phyloP scores from a whole-genome alignment of 2,329 filamentous ascomycete species.

The Anthostomella pinea region DNA sequence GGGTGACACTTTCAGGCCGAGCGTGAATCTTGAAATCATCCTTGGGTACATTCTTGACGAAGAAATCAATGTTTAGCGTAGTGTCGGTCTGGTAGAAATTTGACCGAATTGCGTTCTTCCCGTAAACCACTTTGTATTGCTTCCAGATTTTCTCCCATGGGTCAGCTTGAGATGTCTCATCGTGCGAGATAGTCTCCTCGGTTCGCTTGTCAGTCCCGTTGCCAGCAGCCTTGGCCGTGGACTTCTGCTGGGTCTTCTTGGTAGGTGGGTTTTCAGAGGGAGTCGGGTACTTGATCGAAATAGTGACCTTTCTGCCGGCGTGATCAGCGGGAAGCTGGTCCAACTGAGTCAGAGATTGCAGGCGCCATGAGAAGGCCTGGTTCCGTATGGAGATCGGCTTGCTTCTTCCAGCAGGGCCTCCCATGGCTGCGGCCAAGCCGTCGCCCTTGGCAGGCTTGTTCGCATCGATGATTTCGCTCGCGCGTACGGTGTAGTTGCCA shows the following conservation, averaged over 20 bases:
- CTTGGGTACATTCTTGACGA: constrained; percentile 41
- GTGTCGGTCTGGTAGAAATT: constrained; percentile 42
- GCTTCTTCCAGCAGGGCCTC: constrained; percentile 4
- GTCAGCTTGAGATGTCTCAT: too few species aligned
- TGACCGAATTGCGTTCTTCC: constrained; percentile 34
- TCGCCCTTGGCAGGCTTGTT: constrained; percentile 15
- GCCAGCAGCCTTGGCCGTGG: constrained; percentile 1
- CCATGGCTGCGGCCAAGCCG: constrained; percentile 23
- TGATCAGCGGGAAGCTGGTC: constrained; percentile 43
- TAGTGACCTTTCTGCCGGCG: constrained; percentile 44
- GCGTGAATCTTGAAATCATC: constrained; percentile 39
- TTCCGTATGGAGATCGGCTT: constrained; percentile 32
- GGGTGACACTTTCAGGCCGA: constrained; percentile 19
- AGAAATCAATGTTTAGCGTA: constrained; percentile 36
- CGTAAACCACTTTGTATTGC: constrained; percentile 16
- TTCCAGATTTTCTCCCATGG: constrained; percentile 23
- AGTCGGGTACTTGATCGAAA: constrained; percentile 33
- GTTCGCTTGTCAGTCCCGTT: constrained; percentile 3
- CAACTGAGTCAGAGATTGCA: constrained; percentile 46
- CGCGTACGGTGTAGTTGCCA: constrained; percentile 47
- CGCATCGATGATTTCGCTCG: constrained; percentile 29
- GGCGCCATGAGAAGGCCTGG: constrained; percentile 44
- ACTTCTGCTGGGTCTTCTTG: constrained; percentile 17
- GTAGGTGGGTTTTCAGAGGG: constrained; percentile 18
- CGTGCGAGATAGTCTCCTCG: too few species aligned